A percentile compares a stretch with the other conserved stretches of the same genome.
Evolutionary conservation across 768 basidiomycete genomes (phyloP).

Genomic region (Suillus ampliporus): DNA sequence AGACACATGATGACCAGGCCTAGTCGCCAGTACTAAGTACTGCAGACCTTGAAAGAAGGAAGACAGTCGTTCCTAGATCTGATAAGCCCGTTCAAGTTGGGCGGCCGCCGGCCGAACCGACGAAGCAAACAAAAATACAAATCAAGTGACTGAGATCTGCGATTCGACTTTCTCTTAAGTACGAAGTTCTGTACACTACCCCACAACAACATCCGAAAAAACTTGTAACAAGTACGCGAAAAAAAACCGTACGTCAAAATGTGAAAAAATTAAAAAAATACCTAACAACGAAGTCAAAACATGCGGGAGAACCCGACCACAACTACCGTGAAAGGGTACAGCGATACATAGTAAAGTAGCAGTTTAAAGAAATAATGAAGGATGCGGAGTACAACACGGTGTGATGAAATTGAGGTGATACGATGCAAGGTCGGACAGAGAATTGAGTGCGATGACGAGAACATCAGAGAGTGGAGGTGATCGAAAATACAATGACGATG

Average conservation of each 20-base stretch:
- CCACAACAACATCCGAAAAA: slow-evolving; percentile 1
- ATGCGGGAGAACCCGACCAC: background rate
- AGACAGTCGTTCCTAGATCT: too few species aligned
- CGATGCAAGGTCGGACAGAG: background rate
- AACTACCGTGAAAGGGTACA: slow-evolving; percentile 1
- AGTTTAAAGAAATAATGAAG: background rate
- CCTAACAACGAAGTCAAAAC: background rate
- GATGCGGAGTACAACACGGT: slow-evolving; percentile 3
- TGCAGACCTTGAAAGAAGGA: too few species aligned
- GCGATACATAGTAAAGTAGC: background rate
- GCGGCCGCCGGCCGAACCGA: background rate
- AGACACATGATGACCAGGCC: too few species aligned
- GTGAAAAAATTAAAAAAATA: background rate
- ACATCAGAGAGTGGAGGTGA: background rate
- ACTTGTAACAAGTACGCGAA: background rate
- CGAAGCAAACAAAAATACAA: background rate
- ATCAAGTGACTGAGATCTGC: background rate
- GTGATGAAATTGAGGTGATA: slow-evolving; percentile 4
- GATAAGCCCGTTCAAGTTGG: too few species aligned
- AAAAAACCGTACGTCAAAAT: slow-evolving; percentile 1
- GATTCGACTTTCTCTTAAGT: background rate
- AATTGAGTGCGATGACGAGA: background rate
- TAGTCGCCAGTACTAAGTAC: too few species aligned
- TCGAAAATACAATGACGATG: slow-evolving; percentile 5
- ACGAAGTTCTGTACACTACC: background rate